Base-by-base conservation (phyloP, 306 rosid species). In the Neltuma alba region DNA sequence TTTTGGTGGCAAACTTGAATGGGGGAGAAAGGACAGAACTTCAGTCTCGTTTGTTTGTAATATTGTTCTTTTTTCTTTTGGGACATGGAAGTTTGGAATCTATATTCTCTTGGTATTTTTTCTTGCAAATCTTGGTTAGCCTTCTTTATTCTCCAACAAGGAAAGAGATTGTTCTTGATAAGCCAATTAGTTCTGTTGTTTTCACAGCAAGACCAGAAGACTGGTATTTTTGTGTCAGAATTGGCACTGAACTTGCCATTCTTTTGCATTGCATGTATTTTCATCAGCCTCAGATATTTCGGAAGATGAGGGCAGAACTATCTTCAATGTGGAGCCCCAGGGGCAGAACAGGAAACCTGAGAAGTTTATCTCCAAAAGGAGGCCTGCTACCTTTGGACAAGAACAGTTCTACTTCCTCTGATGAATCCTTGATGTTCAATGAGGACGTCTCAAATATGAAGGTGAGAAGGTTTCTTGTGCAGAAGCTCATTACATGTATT, bases 311-410 rank as follows among this genome's bases (percentile, higher is more conserved):
- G 80, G 90, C 97, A 55, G 95, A 94, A 86, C 91, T 94, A 38
- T 97, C 99, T 68, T 88, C 92, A 78, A 86, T 94, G 97, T 94
- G 95, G 97, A 92, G 83, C 88, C 87, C 89, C 66, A 85, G 86
- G 58, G 80, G 79, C 77, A 91, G 83, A 88, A 79, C 79, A 36
- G 92, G 91, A 89, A 89, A 82, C 62, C 47, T 72, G 6, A 88
- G 85, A 81, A 87, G 89, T 77, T 65, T 88, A 42, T 92, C 87
- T 73, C 72, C 83, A 57, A 87, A 83, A 84, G 77, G 86, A 76
- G 81, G 76, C 82, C 76, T 84, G 81, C 81, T 62, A 48, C 79
- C 90, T 70, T 77, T 79, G 70, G 70, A 85, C 45, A 79, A 83
- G 58, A 82, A 76, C 58, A 55, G 78, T 83, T 81, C 93, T 77